Conservation (phyloP, 768 basidiomycete genomes). For the Fibroporia radiculosa region DNA sequence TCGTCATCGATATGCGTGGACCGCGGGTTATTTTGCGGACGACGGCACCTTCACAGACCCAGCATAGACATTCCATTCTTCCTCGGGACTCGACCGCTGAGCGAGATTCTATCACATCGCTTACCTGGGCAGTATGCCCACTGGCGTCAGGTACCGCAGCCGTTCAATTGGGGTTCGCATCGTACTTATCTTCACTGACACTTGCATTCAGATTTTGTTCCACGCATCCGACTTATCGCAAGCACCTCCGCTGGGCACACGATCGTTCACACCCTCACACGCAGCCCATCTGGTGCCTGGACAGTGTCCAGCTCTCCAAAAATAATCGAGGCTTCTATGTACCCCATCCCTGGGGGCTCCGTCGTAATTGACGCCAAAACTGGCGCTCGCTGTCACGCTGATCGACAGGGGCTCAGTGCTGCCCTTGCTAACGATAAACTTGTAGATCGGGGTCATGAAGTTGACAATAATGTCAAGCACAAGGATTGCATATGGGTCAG, state of each 20-base stretch:
- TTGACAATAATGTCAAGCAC: slow-evolving; percentile 19
- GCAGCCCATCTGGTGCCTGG: slow-evolving; percentile 25
- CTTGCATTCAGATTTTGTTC: slow-evolving; percentile 31
- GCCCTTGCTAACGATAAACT: slow-evolving; percentile 20
- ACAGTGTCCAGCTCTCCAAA: slow-evolving; percentile 28
- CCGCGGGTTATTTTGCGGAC: slow-evolving; percentile 58
- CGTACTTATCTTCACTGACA: neutral
- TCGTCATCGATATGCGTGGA: slow-evolving; percentile 67
- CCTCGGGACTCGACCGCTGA: slow-evolving; percentile 14
- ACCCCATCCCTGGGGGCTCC: slow-evolving; percentile 38
- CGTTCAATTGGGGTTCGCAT: neutral
- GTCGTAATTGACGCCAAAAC: slow-evolving; percentile 48
- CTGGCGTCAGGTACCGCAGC: slow-evolving; percentile 39
- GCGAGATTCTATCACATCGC: slow-evolving; percentile 39
- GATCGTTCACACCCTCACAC: slow-evolving; percentile 47
- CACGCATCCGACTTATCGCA: slow-evolving; percentile 54
- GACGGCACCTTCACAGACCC: slow-evolving; percentile 32
- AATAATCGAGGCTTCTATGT: slow-evolving; percentile 27
- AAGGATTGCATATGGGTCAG: slow-evolving; percentile 33
- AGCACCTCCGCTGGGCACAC: slow-evolving; percentile 48
- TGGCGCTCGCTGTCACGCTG: slow-evolving; percentile 37
- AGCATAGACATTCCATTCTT: slow-evolving; percentile 19
- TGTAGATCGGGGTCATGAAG: slow-evolving; percentile 16
- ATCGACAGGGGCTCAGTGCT: slow-evolving; percentile 34
- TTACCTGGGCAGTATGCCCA: slow-evolving; percentile 63